These are phyloP conservation scores for Candida tallmaniae DNA, from an alignment of 805 yeast species.

Conservation along the genomic window DNA sequence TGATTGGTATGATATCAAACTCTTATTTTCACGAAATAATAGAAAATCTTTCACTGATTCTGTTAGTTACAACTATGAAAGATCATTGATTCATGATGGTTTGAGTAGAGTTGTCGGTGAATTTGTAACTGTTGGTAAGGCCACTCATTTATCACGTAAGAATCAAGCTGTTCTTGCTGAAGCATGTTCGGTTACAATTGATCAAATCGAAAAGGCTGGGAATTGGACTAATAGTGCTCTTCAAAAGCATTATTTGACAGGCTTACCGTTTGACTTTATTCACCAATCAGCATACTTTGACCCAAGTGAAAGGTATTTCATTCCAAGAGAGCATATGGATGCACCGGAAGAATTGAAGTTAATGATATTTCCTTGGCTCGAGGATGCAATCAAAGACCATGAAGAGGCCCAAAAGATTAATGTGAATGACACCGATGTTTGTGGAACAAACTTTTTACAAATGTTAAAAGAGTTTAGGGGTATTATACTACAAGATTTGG, in stretches of 20 bases:
- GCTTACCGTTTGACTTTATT: constrained; percentile 2
- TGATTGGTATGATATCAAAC: background rate
- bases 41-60: too few relatives aligned
- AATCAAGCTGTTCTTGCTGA: background rate
- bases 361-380: constrained; percentile 10
- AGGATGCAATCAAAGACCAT: constrained; percentile 1
- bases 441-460: background rate
- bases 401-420: background rate
- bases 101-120: too few relatives aligned
- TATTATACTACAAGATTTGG: constrained; percentile 8
- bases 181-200: background rate
- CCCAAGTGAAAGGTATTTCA: constrained; percentile 1
- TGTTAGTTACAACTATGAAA: too few relatives aligned
- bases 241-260: background rate
- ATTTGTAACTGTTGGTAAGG: too few relatives aligned
- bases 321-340: background rate
- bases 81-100: too few relatives aligned
- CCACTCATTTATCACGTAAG: background rate
- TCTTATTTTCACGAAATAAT: background rate
- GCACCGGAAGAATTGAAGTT: constrained; percentile 3
- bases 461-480: constrained; percentile 3
- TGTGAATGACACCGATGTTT: background rate
- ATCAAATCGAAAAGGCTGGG: constrained; percentile 3
- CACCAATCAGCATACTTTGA: constrained; percentile 1
- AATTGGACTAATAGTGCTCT: background rate